These are phyloP conservation scores for Colletotrichum sp. DNA, from an alignment of 2,329 filamentous ascomycete species.

Conservation along the genomic window DNA sequence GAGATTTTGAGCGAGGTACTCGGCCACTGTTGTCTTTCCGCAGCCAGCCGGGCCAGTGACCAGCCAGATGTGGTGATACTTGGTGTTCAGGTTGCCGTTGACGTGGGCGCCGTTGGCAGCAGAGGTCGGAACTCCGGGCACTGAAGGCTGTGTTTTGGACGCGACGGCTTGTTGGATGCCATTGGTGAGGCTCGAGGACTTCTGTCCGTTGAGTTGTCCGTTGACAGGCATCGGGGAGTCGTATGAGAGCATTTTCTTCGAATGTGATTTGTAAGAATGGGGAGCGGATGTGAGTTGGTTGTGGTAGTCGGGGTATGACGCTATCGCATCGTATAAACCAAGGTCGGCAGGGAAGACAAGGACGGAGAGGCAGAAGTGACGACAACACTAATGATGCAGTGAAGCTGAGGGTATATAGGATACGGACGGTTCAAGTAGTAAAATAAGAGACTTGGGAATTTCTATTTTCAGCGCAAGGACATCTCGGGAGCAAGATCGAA, in stretches of 20 bases:
- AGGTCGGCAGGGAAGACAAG: neutral
- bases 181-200: conserved; percentile 28
- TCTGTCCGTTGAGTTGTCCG: conserved; percentile 40
- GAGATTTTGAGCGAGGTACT: conserved; percentile 66
- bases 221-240: conserved; percentile 44
- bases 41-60: conserved; percentile 81
- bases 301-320: neutral
- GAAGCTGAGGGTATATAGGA: neutral
- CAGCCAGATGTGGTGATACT: conserved; percentile 76
- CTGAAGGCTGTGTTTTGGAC: conserved; percentile 25
- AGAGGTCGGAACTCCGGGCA: conserved; percentile 13
- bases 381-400: neutral
- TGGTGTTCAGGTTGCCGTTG: conserved; percentile 33
- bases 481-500: neutral
- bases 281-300: neutral
- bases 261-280: neutral
- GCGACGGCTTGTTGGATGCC: conserved; percentile 29
- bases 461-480: neutral
- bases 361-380: neutral
- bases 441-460: neutral
- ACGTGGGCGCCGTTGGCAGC: conserved; percentile 33
- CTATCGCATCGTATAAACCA: neutral
- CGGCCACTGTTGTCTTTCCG: conserved; percentile 78
- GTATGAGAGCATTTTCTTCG: conserved; percentile 54
- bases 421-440: neutral